Evolutionary conservation across 208 protist species (phyloP).

Genomic region (Leishmania mexicana): DNA sequence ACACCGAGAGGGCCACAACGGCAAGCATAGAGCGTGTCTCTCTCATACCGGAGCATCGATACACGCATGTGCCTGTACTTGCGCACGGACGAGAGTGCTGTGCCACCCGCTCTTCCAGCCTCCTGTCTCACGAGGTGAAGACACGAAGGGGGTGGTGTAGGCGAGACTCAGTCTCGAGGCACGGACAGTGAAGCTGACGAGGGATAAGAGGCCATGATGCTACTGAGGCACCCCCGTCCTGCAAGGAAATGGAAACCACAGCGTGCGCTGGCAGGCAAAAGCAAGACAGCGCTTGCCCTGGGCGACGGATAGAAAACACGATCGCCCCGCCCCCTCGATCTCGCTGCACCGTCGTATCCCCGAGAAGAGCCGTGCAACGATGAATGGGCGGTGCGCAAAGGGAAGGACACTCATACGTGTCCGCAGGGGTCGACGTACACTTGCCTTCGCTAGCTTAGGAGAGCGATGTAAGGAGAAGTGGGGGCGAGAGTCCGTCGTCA

Average conservation of each 20-base stretch:
- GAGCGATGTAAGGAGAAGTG: too few relatives aligned
- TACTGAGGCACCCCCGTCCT: neutral
- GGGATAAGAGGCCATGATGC: neutral
- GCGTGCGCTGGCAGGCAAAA: neutral
- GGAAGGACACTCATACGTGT: neutral
- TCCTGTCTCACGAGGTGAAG: neutral
- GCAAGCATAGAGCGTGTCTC: neutral
- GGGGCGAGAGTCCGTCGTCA: neutral
- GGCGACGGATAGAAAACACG: neutral
- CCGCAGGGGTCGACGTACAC: too few relatives aligned
- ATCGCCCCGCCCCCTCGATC: neutral
- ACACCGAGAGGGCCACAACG: neutral
- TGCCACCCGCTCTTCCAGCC: neutral
- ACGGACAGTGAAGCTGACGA: neutral
- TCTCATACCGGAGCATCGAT: neutral
- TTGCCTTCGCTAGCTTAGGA: too few relatives aligned
- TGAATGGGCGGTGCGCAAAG: too few relatives aligned
- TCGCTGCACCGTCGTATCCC: neutral
- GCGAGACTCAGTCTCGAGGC: neutral
- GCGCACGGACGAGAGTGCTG: neutral
- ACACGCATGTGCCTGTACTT: neutral
- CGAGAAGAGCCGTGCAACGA: neutral
- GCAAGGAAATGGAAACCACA: neutral
- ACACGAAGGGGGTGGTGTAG: neutral
- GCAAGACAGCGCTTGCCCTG: neutral